These are phyloP conservation scores for Ceratocystis cacaofunesta DNA, from an alignment of 2,329 filamentous ascomycete species.

Conservation along the genomic window DNA sequence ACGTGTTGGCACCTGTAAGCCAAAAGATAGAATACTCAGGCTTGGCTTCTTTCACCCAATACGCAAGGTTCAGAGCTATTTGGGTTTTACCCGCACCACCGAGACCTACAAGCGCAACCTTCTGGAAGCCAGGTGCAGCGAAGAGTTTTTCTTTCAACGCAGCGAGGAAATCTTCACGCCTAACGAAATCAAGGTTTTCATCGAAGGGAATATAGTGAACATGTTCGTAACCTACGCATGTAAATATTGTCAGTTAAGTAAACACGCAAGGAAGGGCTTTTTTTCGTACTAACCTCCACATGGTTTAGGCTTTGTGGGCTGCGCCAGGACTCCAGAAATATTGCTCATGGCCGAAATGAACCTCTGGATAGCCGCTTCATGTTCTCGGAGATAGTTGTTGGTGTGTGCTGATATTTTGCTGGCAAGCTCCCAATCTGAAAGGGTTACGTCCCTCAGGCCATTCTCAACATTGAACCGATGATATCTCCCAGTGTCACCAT, in stretches of 20 bases:
- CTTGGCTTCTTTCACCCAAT: neutral
- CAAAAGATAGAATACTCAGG: constrained; percentile 1
- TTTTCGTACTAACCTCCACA: neutral
- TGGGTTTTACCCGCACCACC: neutral
- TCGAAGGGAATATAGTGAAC: neutral
- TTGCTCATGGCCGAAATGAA: too few species aligned
- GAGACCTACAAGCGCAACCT: neutral
- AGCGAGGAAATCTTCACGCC: neutral
- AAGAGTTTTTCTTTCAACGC: neutral
- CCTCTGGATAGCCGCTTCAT: too few species aligned
- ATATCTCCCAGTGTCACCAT: constrained; percentile 19
- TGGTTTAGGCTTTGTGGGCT: neutral
- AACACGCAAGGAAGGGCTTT: neutral
- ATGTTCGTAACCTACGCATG: neutral
- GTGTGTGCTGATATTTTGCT: constrained; percentile 20
- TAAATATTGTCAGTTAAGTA: neutral
- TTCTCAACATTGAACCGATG: constrained; percentile 22
- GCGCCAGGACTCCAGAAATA: too few species aligned
- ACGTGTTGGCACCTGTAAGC: neutral
- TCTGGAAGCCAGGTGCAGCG: neutral
- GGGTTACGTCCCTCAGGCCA: constrained; percentile 21
- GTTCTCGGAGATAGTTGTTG: too few species aligned
- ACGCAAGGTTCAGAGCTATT: neutral
- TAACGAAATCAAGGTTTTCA: neutral
- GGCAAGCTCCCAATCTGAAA: constrained; percentile 22